Conservation (phyloP, 768 basidiomycete species). For the Pleurotus cornucopiae region DNA sequence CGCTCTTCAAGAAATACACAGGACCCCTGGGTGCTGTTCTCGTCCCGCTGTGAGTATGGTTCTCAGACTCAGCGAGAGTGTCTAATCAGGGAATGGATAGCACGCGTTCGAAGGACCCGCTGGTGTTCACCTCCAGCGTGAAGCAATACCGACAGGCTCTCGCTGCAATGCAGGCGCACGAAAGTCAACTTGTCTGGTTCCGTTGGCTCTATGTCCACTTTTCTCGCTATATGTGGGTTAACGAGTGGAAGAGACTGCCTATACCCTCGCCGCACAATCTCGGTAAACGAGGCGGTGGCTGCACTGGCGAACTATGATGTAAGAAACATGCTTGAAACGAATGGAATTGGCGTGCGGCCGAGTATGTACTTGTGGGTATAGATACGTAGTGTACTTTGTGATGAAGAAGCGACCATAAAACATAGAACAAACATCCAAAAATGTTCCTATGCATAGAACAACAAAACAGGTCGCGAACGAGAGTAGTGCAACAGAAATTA, state of each 20-base stretch:
- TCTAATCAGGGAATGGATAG: background rate
- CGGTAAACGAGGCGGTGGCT: background rate
- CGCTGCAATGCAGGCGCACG: slow-evolving; percentile 68
- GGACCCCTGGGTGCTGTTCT: slow-evolving; percentile 48
- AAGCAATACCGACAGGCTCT: slow-evolving; percentile 52
- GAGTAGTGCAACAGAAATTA: no score
- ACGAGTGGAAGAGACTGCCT: slow-evolving; percentile 64
- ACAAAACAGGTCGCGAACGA: background rate
- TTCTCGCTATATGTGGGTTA: slow-evolving; percentile 92
- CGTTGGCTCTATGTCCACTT: slow-evolving; percentile 78
- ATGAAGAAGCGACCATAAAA: no score
- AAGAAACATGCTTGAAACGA: background rate
- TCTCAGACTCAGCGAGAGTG: no score
- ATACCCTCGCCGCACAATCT: background rate
- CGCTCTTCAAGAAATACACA: slow-evolving; percentile 56
- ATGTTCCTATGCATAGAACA: background rate
- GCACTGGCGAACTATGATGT: background rate
- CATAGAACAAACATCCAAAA: no score
- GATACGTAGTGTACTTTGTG: no score
- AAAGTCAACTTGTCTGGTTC: slow-evolving; percentile 84
- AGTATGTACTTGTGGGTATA: background rate
- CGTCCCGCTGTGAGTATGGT: slow-evolving; percentile 34
- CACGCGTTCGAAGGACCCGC: slow-evolving; percentile 10
- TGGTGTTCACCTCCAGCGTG: slow-evolving; percentile 55
- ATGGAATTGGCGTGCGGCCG: background rate